Conservation (phyloP, 495 filamentous ascomycete genomes). For the Corynascus novoguineensis region DNA sequence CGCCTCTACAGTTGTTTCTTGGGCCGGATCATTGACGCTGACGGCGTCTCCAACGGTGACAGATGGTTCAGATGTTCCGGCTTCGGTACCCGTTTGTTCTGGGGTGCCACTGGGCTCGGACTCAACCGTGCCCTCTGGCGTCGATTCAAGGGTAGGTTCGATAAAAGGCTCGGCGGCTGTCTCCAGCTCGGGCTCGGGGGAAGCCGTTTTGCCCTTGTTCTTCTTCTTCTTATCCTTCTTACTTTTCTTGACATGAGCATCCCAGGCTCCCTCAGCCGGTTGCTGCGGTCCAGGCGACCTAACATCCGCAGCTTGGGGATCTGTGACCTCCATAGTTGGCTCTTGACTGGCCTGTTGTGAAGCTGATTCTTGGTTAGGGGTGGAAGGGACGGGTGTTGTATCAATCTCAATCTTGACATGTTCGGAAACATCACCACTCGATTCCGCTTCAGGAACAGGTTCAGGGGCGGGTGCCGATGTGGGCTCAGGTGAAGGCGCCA, state of each 20-base stretch:
- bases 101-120: neutral
- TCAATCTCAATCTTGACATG: neutral
- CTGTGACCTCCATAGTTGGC: neutral
- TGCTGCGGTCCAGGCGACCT: neutral
- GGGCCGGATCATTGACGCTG: neutral
- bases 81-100: neutral
- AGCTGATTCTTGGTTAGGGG: neutral
- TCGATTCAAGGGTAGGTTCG: neutral
- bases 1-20: neutral
- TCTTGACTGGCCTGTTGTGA: neutral
- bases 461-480: neutral
- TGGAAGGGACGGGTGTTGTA: neutral
- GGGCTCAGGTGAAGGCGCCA: neutral
- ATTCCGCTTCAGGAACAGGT: neutral
- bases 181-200: constrained; percentile 6
- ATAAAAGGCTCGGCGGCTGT: constrained; percentile 11
- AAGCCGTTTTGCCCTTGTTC: constrained; percentile 9
- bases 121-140: neutral
- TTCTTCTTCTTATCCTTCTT: constrained; percentile 29
- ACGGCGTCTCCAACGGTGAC: neutral
- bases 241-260: constrained; percentile 17
- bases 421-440: neutral
- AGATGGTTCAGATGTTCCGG: neutral
- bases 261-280: neutral
- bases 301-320: neutral